Evolutionary conservation across 2,329 filamentous ascomycete genomes (phyloP).

Genomic region (Aspergillus floridensis): DNA sequence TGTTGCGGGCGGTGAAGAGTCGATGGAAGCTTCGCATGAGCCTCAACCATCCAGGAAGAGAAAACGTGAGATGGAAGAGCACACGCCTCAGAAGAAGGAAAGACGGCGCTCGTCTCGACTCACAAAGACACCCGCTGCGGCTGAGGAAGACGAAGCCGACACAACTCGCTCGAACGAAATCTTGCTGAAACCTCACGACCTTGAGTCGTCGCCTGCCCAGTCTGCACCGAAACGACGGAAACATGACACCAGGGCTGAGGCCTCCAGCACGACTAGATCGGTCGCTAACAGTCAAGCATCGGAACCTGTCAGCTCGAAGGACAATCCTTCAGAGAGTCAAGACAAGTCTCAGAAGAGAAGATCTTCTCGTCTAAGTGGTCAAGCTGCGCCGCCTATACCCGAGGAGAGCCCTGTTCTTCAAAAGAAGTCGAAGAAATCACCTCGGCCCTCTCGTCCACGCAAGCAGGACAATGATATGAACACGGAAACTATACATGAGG

Average conservation of each 20-base stretch:
- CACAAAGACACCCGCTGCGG: constrained; percentile 10
- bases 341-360: constrained; percentile 30
- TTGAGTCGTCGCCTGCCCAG: constrained; percentile 17
- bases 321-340: constrained; percentile 10
- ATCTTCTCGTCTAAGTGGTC: constrained; percentile 29
- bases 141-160: constrained; percentile 12
- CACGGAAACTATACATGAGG: constrained; percentile 10
- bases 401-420: constrained; percentile 13
- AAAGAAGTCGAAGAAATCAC: constrained; percentile 17
- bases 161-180: constrained; percentile 17
- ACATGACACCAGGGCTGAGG: constrained; percentile 17
- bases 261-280: neutral
- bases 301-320: constrained; percentile 1
- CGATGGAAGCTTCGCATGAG: constrained; percentile 5
- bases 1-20: constrained; percentile 7
- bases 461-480: constrained; percentile 19
- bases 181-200: constrained; percentile 3
- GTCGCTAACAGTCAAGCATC: neutral
- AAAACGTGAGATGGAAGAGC: constrained; percentile 29
- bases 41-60: constrained; percentile 32
- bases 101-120: constrained; percentile 32
- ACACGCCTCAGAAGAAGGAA: constrained; percentile 18
- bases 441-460: constrained; percentile 19
- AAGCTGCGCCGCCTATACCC: constrained; percentile 13
- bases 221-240: constrained; percentile 27